Evolutionary conservation across 1,284 basidiomycete species (phyloP), one percentile per base, ranked within the genome.

Genomic region (Ceratobasidium sp.): DNA sequence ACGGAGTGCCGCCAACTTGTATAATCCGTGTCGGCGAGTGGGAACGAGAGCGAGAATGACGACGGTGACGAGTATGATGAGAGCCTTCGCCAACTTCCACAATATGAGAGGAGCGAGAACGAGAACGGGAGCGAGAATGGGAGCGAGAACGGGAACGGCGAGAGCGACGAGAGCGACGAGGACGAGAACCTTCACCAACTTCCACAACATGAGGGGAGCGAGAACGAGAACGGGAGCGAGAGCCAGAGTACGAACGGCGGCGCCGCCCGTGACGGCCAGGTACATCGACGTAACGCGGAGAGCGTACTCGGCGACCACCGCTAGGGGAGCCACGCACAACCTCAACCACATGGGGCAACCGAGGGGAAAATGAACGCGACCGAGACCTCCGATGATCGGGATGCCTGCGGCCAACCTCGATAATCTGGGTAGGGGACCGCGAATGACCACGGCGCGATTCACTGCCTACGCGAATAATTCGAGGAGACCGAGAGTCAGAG

Each of bases 21-120:
- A 69, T 57, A 41, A 69, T 57, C 11, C 66, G 50, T 13, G 66
- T 69, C 1, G 54, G 66, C 16, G 66, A 66, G 23, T 50, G 63
- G 28, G 63, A 66, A 16, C 63, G 63, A 11, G 50, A 43, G 21
- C 38, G 50, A 1, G 66, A 69, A 52, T 52, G 66, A 21, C 43
- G 32, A 44, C 54, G 47, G 2, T 26, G 44, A 18, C 21, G 59
- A 49, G 59, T 47, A 8, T 14, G 28, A 16, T 41, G 30, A n/a
- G 59, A 43, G 14, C 14, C 18, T 13, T 11, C 35, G 6, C 43
- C 67, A 23, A 70, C 44, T 43, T 49, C 23, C 1, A 70, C 58
- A 23, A 70, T 59, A 0, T 28, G 43, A 14, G 67, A 58, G 11
- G 55, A n/a, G n/a, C n/a, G 55, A 9, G 67, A 58, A 35, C 58